Evolutionary conservation across 2,329 filamentous ascomycete genomes (phyloP).

Genomic region (Microdochium bolleyi): DNA sequence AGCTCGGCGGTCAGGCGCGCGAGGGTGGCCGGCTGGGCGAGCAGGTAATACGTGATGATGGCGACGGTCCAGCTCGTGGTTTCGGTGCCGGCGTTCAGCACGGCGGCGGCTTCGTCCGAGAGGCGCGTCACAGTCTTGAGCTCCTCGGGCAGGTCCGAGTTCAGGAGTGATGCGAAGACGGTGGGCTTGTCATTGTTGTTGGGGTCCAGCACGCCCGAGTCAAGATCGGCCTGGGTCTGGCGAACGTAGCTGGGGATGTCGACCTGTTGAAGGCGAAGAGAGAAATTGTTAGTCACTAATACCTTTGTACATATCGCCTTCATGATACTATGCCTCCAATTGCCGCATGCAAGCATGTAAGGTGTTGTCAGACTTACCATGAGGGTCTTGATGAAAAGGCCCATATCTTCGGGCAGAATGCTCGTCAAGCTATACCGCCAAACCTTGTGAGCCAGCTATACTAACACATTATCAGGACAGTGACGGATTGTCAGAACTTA

Average conservation of each 20-base stretch:
- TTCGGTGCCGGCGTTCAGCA: conserved; percentile 22
- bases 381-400: conserved; percentile 9
- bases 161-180: conserved; percentile 12
- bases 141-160: conserved; percentile 5
- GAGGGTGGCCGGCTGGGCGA: conserved; percentile 12
- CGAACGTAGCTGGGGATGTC: conserved; percentile 7
- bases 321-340: too few relatives aligned
- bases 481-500: conserved; percentile 1
- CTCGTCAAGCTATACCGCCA: conserved; percentile 8
- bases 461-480: neutral
- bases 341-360: too few relatives aligned
- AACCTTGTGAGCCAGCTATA: neutral
- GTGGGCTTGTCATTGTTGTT: conserved; percentile 2
- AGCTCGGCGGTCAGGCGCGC: conserved; percentile 17
- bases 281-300: neutral
- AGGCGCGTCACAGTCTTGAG: conserved; percentile 8
- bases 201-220: conserved; percentile 5
- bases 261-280: neutral
- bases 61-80: conserved; percentile 15
- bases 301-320: too few relatives aligned
- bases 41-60: conserved; percentile 18
- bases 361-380: conserved; percentile 1
- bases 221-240: conserved; percentile 6
- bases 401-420: conserved; percentile 11
- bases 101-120: conserved; percentile 8